These are phyloP conservation scores for Globisporangium cystogenes DNA, from an alignment of 352 stramenopile genomes.

Conservation along the genomic window DNA sequence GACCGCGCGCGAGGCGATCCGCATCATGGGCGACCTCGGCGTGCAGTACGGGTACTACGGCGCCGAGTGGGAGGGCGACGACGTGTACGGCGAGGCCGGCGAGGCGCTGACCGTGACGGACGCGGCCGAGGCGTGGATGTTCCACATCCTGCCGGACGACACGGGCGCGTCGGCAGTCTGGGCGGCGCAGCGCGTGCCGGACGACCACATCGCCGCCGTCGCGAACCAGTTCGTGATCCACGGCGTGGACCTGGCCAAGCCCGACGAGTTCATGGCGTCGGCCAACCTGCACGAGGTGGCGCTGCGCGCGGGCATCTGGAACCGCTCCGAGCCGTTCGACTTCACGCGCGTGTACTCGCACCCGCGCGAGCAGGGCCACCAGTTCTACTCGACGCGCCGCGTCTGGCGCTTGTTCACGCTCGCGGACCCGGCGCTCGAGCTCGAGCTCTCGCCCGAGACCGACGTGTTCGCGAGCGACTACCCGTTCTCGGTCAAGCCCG, in stretches of 20 bases:
- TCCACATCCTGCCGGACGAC: slow-evolving; percentile 94
- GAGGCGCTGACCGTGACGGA: slow-evolving; percentile 92
- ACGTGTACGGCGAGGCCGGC: slow-evolving; percentile 63
- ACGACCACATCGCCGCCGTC: slow-evolving; percentile 80
- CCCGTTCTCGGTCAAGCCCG: slow-evolving; percentile 78
- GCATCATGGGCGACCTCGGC: slow-evolving; percentile 93
- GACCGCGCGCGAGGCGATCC: slow-evolving; percentile 75
- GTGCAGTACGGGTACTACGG: slow-evolving; percentile 93
- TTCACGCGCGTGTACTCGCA: slow-evolving; percentile 86
- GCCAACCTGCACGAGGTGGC: slow-evolving; percentile 86
- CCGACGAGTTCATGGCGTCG: slow-evolving; percentile 86
- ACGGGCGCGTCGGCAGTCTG: slow-evolving; percentile 91
- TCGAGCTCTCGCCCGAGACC: slow-evolving; percentile 64
- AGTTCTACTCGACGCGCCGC: slow-evolving; percentile 86
- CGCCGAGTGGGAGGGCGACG: slow-evolving; percentile 66
- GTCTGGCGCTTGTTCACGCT: slow-evolving; percentile 89
- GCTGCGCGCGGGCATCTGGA: slow-evolving; percentile 79
- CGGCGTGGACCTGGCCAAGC: slow-evolving; percentile 68
- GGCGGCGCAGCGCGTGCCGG: slow-evolving; percentile 89
- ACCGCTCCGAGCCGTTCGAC: slow-evolving; percentile 67
- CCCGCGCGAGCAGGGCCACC: slow-evolving; percentile 42
- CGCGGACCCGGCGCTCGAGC: slow-evolving; percentile 58
- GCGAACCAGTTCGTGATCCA: slow-evolving; percentile 95
- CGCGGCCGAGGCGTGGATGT: slow-evolving; percentile 91
- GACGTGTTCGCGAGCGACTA: slow-evolving; percentile 80